Percentiles rank a stretch among this genome's conserved stretches.
These are phyloP conservation scores for Zygoascus biomembranicola DNA, from an alignment of 805 yeast species.

Conservation along the genomic window DNA sequence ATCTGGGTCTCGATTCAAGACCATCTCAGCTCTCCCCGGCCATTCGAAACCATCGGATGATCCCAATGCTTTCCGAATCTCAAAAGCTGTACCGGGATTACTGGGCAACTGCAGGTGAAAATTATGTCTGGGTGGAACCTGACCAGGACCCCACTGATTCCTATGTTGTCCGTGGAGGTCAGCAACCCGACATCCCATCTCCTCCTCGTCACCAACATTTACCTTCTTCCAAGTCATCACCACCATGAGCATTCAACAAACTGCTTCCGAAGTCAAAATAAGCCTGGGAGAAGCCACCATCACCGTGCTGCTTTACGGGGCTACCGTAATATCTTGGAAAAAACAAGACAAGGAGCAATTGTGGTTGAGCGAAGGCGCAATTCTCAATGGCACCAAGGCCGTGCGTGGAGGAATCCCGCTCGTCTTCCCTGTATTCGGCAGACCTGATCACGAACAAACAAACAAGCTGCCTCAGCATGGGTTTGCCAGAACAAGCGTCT, in stretches of 20 bases:
- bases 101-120: conserved; percentile 81
- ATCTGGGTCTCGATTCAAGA: neutral
- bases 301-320: conserved; percentile 78
- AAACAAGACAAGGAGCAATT: conserved; percentile 66
- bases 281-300: conserved; percentile 54
- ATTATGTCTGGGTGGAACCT: conserved; percentile 83
- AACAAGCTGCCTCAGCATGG: conserved; percentile 92
- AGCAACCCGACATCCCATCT: neutral
- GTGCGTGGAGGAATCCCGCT: conserved; percentile 97
- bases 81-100: conserved; percentile 64
- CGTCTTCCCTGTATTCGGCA: conserved; percentile 87
- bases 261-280: conserved; percentile 52
- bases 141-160: conserved; percentile 78
- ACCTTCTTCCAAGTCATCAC: neutral
- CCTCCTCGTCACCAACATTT: neutral
- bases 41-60: neutral
- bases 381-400: conserved; percentile 84
- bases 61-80: conserved; percentile 26
- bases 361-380: conserved; percentile 59
- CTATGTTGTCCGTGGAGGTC: neutral
- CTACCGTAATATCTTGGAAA: conserved; percentile 80
- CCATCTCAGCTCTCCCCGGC: neutral
- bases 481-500: conserved; percentile 78
- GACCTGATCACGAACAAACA: conserved; percentile 30
- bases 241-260: conserved; percentile 58